These are phyloP conservation scores for Coccomyxa subellipsoidea DNA, from an alignment of 163 green algal species.

Conservation along the genomic window DNA sequence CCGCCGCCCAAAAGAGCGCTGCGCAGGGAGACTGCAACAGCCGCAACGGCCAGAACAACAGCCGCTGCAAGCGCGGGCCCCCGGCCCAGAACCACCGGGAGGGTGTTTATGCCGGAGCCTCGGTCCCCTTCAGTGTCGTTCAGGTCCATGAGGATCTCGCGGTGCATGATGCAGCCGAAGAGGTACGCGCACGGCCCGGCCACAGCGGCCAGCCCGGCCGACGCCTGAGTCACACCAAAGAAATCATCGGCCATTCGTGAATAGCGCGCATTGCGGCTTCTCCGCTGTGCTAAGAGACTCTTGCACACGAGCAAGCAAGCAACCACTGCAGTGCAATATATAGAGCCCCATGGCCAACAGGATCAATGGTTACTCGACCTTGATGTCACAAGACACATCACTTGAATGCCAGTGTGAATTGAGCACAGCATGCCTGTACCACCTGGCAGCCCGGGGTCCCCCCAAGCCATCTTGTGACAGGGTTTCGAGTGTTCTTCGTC, in stretches of 20 bases:
- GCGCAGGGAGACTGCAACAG: not conserved
- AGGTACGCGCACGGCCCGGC: constrained; percentile 35
- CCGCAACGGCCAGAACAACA: not conserved
- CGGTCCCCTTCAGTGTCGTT: constrained; percentile 54
- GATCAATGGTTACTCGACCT: not conserved
- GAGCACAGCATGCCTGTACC: no score
- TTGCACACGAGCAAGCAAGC: not conserved
- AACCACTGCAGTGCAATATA: not conserved
- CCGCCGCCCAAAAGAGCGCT: no score
- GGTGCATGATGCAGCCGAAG: constrained; percentile 49
- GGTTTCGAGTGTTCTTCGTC: no score
- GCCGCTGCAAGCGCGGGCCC: not conserved
- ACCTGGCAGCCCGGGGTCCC: no score
- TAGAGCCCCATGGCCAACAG: not conserved
- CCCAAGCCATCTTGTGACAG: no score
- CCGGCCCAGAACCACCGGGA: constrained; percentile 51
- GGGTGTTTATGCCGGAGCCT: constrained; percentile 41
- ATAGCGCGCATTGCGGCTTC: no score
- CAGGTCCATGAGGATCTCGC: constrained; percentile 65
- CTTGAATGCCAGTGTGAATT: not conserved
- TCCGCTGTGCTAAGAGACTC: not conserved
- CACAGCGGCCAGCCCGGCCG: constrained; percentile 23
- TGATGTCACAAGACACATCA: no score
- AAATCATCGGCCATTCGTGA: no score
- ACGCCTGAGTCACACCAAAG: constrained; percentile 28